These are phyloP conservation scores for Fusarium equiseti DNA, from an alignment of 2,329 filamentous ascomycete species.

Conservation along the genomic window DNA sequence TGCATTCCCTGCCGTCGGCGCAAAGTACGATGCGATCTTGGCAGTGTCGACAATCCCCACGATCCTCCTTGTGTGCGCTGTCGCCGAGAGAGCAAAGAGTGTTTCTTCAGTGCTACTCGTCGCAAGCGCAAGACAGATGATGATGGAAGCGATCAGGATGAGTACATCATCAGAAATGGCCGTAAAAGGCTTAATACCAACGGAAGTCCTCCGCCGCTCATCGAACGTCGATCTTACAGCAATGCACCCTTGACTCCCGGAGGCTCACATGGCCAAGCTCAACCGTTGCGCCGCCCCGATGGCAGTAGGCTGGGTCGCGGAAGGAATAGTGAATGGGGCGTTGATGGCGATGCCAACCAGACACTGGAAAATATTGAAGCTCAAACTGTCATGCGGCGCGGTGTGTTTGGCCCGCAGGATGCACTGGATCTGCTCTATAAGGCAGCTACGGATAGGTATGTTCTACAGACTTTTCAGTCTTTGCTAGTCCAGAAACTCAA, in stretches of 20 bases:
- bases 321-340: slow-evolving; percentile 54
- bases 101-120: slow-evolving; percentile 94
- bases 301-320: slow-evolving; percentile 50
- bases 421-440: slow-evolving; percentile 92
- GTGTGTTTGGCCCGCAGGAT: slow-evolving; percentile 92
- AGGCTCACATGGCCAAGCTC: slow-evolving; percentile 72
- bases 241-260: slow-evolving; percentile 72
- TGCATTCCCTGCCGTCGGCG: slow-evolving; percentile 72
- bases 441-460: slow-evolving; percentile 76
- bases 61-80: slow-evolving; percentile 95
- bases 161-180: slow-evolving; percentile 79
- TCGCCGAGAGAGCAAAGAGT: slow-evolving; percentile 94
- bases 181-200: slow-evolving; percentile 72
- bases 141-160: slow-evolving; percentile 65
- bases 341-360: slow-evolving; percentile 68
- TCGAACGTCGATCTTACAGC: slow-evolving; percentile 61
- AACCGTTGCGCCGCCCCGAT: slow-evolving; percentile 74
- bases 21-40: slow-evolving; percentile 73
- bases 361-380: slow-evolving; percentile 75
- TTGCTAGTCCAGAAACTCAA: background rate
- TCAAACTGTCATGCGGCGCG: slow-evolving; percentile 72
- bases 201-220: slow-evolving; percentile 58
- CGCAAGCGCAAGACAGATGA: slow-evolving; percentile 87
- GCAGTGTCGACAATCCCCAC: slow-evolving; percentile 90
- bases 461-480: slow-evolving; percentile 33